phyloP scores from a whole-genome alignment of 2,329 filamentous ascomycete genomes.

The Teratosphaeria pseudoeucalypti region DNA sequence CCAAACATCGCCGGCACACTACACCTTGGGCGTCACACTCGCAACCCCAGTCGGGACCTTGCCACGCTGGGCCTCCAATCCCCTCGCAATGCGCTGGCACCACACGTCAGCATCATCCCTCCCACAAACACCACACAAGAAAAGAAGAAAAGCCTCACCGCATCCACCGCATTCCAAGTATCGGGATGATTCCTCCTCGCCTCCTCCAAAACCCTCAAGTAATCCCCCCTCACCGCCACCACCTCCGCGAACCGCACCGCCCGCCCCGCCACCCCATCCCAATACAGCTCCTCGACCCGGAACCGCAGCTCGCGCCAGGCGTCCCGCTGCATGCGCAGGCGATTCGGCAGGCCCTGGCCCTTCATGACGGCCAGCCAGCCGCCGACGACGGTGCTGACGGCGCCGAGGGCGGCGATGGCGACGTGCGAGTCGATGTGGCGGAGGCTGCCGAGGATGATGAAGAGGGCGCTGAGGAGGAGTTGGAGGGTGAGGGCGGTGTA shows the following conservation, averaged over 20 bases:
- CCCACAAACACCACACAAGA: neutral
- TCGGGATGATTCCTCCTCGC: slow-evolving; percentile 27
- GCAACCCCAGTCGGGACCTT: neutral
- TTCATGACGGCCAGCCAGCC: slow-evolving; percentile 26
- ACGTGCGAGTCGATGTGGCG: slow-evolving; percentile 18
- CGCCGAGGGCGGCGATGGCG: slow-evolving; percentile 23
- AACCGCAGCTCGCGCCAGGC: slow-evolving; percentile 24
- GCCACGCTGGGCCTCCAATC: neutral
- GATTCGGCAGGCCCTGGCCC: slow-evolving; percentile 27
- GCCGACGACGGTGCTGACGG: slow-evolving; percentile 24
- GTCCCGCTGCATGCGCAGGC: slow-evolving; percentile 25
- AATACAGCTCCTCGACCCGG: slow-evolving; percentile 27
- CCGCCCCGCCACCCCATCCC: slow-evolving; percentile 23
- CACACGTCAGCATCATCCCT: neutral
- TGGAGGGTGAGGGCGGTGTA: slow-evolving; percentile 24
- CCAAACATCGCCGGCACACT: neutral
- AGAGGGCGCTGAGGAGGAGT: too few relatives aligned
- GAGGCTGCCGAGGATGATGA: slow-evolving; percentile 27
- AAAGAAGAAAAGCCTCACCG: neutral
- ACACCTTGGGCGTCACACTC: neutral
- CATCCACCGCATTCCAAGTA: slow-evolving; percentile 17
- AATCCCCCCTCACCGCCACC: slow-evolving; percentile 25
- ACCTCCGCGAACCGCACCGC: slow-evolving; percentile 24
- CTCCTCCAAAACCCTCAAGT: slow-evolving; percentile 22
- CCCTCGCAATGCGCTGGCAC: neutral